Conservation (phyloP, 2,329 filamentous ascomycete species). For the Aspergillus neotritici region DNA sequence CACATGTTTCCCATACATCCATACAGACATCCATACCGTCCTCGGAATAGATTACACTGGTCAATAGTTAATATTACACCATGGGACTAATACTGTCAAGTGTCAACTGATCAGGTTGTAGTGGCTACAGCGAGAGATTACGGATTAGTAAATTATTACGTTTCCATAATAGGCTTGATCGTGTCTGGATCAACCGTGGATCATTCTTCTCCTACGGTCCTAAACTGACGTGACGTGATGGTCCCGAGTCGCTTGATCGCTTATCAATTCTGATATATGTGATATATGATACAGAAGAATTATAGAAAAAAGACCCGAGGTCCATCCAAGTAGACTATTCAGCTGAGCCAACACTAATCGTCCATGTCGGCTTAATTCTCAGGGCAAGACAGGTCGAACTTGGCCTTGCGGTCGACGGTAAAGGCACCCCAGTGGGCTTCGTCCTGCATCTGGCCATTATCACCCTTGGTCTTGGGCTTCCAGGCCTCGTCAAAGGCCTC, state of each 20-base stretch:
- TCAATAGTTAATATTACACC: too few relatives aligned
- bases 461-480: constrained; percentile 60
- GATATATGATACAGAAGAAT: constrained; percentile 12
- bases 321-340: not conserved
- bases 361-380: constrained; percentile 10
- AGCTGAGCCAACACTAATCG: not conserved
- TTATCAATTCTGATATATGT: not conserved
- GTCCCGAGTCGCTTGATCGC: too few relatives aligned
- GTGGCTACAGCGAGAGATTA: too few relatives aligned
- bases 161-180: too few relatives aligned
- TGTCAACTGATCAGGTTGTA: too few relatives aligned
- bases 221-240: too few relatives aligned
- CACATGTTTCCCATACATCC: too few relatives aligned
- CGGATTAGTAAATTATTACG: too few relatives aligned
- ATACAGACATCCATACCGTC: constrained; percentile 8
- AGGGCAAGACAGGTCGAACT: constrained; percentile 50
- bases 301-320: not conserved
- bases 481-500: constrained; percentile 69
- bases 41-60: not conserved
- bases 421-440: constrained; percentile 68
- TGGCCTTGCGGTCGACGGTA: constrained; percentile 53
- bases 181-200: too few relatives aligned
- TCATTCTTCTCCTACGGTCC: too few relatives aligned
- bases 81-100: too few relatives aligned
- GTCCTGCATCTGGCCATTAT: constrained; percentile 56